phyloP scores from a whole-genome alignment of 2,329 filamentous ascomycete species.

The Lachnellula subtilissima region DNA sequence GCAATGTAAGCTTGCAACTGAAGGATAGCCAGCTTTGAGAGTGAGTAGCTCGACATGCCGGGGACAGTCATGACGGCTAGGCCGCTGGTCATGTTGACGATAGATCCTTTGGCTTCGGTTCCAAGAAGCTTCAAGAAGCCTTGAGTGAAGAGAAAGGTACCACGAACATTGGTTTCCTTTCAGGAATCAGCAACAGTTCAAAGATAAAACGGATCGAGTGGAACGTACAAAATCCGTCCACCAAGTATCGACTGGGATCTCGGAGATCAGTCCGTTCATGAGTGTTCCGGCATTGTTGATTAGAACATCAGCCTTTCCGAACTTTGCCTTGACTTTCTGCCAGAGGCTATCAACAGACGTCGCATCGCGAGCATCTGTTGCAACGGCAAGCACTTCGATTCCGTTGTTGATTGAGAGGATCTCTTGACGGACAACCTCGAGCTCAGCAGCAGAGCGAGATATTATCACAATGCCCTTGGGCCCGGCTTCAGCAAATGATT shows the following conservation, averaged over 20 bases:
- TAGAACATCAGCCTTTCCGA: slow-evolving; percentile 50
- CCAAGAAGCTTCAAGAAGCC: slow-evolving; percentile 29
- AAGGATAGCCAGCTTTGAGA: slow-evolving; percentile 11
- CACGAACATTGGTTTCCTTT: slow-evolving; percentile 34
- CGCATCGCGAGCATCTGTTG: slow-evolving; percentile 29
- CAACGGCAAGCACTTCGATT: slow-evolving; percentile 29
- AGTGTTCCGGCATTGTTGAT: slow-evolving; percentile 17
- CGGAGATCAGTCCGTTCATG: slow-evolving; percentile 1
- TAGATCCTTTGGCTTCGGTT: slow-evolving; percentile 6
- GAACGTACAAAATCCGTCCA: slow-evolving; percentile 19
- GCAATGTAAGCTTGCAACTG: slow-evolving; percentile 11
- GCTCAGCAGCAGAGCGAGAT: slow-evolving; percentile 27
- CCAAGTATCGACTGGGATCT: slow-evolving; percentile 9
- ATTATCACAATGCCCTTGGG: slow-evolving; percentile 34
- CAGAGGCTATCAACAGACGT: slow-evolving; percentile 13
- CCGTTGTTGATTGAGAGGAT: slow-evolving; percentile 29
- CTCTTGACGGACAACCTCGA: slow-evolving; percentile 26
- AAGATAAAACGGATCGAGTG: not conserved
- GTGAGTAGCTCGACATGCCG: slow-evolving; percentile 7
- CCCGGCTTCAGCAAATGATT: slow-evolving; percentile 30
- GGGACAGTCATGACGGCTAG: not conserved
- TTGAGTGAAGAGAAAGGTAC: slow-evolving; percentile 32
- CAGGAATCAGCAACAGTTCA: not conserved
- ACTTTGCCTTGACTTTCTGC: slow-evolving; percentile 26
- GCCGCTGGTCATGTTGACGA: slow-evolving; percentile 13